Percentiles rank a stretch among this genome's conserved stretches.
Conservation (phyloP, 2,329 filamentous ascomycete species). For the Stagonosporopsis cucurbitacearum region DNA sequence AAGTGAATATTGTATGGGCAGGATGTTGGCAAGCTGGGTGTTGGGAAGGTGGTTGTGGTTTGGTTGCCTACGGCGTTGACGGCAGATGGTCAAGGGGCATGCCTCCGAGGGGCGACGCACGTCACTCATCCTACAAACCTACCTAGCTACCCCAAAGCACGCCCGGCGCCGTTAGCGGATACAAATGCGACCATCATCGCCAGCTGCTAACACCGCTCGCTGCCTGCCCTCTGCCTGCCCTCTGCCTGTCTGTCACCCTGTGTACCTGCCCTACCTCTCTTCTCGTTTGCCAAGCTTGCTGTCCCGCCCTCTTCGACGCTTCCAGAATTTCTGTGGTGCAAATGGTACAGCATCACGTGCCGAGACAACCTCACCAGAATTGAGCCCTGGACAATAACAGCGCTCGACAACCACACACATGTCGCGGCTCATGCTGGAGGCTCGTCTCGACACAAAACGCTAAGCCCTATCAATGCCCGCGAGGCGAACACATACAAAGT, state of each 20-base stretch:
- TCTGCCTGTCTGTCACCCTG: no score
- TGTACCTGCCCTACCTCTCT: no score
- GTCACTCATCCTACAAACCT: conserved; percentile 11
- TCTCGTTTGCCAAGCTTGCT: conserved; percentile 3
- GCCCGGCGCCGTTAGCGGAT: not conserved
- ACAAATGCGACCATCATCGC: not conserved
- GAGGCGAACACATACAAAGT: conserved; percentile 21
- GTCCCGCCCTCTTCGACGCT: not conserved
- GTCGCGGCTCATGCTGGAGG: not conserved
- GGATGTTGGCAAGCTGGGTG: not conserved
- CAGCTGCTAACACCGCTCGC: not conserved
- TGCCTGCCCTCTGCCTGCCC: no score
- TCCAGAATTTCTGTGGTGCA: not conserved
- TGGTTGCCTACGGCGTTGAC: conserved; percentile 1
- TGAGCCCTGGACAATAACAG: not conserved
- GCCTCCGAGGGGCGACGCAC: conserved; percentile 13
- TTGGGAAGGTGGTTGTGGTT: conserved; percentile 14
- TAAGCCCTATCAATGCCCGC: conserved; percentile 13
- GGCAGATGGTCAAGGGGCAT: conserved; percentile 6
- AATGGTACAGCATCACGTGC: not conserved
- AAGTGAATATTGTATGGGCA: not conserved
- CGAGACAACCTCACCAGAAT: not conserved
- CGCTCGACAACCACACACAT: not conserved
- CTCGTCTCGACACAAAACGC: not conserved
- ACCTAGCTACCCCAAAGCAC: no score